phyloP scores from a whole-genome alignment of 2,329 filamentous ascomycete genomes.

The Claviceps cyperi region DNA sequence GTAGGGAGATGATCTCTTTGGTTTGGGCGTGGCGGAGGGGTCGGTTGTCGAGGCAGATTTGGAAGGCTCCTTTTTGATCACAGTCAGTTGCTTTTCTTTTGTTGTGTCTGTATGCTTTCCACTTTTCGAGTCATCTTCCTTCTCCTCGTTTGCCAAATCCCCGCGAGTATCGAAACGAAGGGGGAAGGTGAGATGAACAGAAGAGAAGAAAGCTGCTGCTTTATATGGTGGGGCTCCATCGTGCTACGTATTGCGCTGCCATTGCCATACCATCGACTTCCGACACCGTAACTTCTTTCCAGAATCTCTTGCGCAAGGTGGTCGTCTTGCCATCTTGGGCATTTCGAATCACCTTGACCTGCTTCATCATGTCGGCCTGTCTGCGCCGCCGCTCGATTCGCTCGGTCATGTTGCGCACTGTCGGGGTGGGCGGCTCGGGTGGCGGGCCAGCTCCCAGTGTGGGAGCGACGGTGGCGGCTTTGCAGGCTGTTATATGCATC shows the following conservation, averaged over 20 bases:
- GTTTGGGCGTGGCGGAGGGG: conserved; percentile 65
- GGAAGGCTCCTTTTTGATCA: conserved; percentile 22
- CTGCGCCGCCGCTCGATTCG: conserved; percentile 35
- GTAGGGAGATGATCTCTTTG: conserved; percentile 58
- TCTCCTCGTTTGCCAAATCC: not conserved
- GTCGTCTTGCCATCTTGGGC: conserved; percentile 24
- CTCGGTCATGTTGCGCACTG: conserved; percentile 24
- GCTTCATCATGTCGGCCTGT: conserved; percentile 41
- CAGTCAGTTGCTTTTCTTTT: not conserved
- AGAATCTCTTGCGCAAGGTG: conserved; percentile 59
- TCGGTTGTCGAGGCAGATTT: conserved; percentile 62
- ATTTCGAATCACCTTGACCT: conserved; percentile 32
- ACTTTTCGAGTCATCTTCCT: not conserved
- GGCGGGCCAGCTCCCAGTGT: conserved; percentile 45
- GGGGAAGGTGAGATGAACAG: not conserved
- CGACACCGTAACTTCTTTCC: conserved; percentile 66
- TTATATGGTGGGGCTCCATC: no score
- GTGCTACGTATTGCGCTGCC: no score
- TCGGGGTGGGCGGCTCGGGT: conserved; percentile 37
- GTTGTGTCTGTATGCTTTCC: not conserved
- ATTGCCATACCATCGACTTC: conserved; percentile 45
- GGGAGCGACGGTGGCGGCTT: conserved; percentile 33
- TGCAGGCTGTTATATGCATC: conserved; percentile 19
- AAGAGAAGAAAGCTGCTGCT: no score
- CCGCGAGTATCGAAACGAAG: no score